Conservation (phyloP, 2,329 filamentous ascomycete genomes). For the Ophiostoma himal-ulmi region DNA sequence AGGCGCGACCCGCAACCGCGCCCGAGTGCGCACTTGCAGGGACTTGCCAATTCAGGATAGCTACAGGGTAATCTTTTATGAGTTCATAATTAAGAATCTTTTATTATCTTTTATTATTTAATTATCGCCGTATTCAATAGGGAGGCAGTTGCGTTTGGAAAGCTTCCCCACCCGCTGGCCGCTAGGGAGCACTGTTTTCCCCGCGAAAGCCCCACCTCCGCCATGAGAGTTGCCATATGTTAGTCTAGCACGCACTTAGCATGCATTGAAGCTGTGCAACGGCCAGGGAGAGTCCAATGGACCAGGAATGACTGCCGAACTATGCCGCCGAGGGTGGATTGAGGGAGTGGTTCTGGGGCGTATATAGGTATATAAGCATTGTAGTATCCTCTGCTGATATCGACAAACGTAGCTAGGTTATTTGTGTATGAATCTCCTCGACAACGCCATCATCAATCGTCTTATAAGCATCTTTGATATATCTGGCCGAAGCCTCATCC, state of each 20-base stretch:
- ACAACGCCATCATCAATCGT: not conserved
- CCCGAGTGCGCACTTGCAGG: not conserved
- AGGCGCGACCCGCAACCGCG: not conserved
- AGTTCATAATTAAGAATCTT: not conserved
- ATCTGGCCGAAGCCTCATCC: not conserved
- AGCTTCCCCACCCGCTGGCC: constrained; percentile 2
- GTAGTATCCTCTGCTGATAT: not conserved
- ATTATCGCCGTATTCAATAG: too few species aligned
- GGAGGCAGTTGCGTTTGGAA: too few species aligned
- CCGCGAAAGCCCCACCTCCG: constrained; percentile 1
- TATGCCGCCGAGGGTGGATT: not conserved
- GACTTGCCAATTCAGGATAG: constrained; percentile 9
- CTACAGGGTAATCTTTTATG: not conserved
- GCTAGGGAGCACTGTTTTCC: constrained; percentile 12
- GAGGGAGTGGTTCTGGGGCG: not conserved
- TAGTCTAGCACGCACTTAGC: not conserved
- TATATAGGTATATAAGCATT: not conserved
- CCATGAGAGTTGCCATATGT: not conserved
- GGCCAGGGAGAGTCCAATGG: not conserved
- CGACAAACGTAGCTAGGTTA: too few species aligned
- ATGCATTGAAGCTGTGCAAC: not conserved
- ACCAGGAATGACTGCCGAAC: constrained; percentile 5
- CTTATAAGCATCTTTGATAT: not conserved
- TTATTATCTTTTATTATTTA: too few species aligned
- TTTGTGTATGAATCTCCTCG: not conserved